phyloP scores from a whole-genome alignment of 345 rosid genomes.

The Eucalyptus fibrosa region DNA sequence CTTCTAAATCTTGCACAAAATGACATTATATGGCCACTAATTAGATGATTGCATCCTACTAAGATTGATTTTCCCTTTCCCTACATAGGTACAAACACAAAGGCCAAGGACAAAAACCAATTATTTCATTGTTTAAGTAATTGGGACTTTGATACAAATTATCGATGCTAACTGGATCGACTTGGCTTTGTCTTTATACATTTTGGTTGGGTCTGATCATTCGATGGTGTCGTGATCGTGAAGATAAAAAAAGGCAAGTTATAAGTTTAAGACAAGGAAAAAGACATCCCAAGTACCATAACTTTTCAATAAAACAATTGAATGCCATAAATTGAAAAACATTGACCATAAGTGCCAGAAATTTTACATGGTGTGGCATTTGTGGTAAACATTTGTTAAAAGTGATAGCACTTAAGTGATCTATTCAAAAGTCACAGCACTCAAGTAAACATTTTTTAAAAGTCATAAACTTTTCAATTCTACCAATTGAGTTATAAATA shows the following conservation, averaged over 20 bases:
- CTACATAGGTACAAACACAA: background rate
- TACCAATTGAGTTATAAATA: no score
- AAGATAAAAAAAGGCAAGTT: background rate
- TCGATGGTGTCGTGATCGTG: accelerated
- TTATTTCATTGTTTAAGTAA: background rate
- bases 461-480: background rate
- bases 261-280: background rate
- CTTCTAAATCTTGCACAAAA: background rate
- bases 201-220: background rate
- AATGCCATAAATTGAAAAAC: background rate
- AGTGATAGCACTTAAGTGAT: background rate
- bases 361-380: background rate
- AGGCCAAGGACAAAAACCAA: background rate
- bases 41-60: background rate
- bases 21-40: background rate
- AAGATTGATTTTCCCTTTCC: background rate
- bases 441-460: background rate
- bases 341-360: background rate
- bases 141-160: background rate
- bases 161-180: background rate
- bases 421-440: background rate
- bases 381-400: background rate
- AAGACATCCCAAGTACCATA: background rate
- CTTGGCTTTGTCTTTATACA: background rate
- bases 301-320: background rate